These are phyloP conservation scores for Pseudogymnoascus sp. DNA, from an alignment of 2,329 filamentous ascomycete species.

Conservation along the genomic window DNA sequence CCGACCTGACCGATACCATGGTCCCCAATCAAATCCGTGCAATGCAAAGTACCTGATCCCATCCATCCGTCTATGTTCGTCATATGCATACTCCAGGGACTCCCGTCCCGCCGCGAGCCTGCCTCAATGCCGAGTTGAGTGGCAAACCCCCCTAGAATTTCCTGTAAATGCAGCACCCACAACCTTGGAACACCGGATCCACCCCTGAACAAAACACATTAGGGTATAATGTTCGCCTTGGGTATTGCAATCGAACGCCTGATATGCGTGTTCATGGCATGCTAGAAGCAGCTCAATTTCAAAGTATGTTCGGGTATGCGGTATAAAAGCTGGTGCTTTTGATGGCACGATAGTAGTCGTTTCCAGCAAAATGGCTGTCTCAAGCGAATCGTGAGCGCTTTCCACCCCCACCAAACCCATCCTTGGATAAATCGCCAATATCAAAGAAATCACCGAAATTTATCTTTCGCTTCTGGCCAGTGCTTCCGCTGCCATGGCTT, in stretches of 20 bases:
- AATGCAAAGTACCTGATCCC: not conserved
- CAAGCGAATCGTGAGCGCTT: conserved; percentile 29
- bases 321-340: not conserved
- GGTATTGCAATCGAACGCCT: not conserved
- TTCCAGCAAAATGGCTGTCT: conserved; percentile 8
- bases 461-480: conserved; percentile 62
- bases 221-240: not conserved
- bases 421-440: conserved; percentile 56
- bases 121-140: not conserved
- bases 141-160: not conserved
- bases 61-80: not conserved
- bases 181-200: not conserved
- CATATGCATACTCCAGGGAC: not conserved
- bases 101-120: not conserved
- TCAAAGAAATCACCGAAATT: conserved; percentile 72
- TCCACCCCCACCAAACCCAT: conserved; percentile 33
- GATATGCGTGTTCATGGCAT: not conserved
- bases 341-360: not conserved
- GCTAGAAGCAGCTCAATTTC: not conserved
- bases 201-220: not conserved
- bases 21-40: not conserved
- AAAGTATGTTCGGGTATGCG: not conserved
- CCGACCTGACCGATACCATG: not conserved
- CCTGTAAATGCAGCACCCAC: not conserved
- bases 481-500: conserved; percentile 9